These are phyloP conservation scores for Colletotrichum tanaceti DNA, from an alignment of 2,329 filamentous ascomycete species.

Conservation along the genomic window DNA sequence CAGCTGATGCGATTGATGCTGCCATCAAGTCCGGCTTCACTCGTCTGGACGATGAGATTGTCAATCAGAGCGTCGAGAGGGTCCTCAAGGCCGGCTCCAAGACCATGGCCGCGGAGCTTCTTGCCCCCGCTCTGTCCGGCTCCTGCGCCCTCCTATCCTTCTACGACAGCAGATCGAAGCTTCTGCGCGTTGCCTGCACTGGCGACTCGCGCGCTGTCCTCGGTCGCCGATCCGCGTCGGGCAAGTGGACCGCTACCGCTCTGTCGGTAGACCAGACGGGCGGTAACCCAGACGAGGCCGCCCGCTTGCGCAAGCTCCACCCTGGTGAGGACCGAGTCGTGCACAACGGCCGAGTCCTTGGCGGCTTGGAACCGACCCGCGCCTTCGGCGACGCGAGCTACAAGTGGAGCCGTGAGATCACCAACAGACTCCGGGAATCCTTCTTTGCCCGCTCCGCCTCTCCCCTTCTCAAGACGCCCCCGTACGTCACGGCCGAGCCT, in stretches of 20 bases:
- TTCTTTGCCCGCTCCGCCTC: conserved; percentile 90
- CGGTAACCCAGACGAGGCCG: conserved; percentile 84
- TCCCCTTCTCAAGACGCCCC: conserved; percentile 85
- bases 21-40: conserved; percentile 95
- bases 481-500: conserved; percentile 97
- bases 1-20: conserved; percentile 82
- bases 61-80: conserved; percentile 91
- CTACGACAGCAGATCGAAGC: conserved; percentile 88
- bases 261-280: conserved; percentile 96
- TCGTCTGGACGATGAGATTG: conserved; percentile 91
- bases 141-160: conserved; percentile 97
- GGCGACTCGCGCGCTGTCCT: conserved; percentile 96
- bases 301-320: conserved; percentile 85
- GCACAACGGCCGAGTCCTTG: conserved; percentile 88
- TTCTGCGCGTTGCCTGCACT: conserved; percentile 93
- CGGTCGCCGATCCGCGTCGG: conserved; percentile 79
- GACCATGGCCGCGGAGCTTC: conserved; percentile 87
- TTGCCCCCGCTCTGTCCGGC: conserved; percentile 94
- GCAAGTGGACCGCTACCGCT: conserved; percentile 92
- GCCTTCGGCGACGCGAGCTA: conserved; percentile 97
- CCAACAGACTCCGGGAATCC: conserved; percentile 81
- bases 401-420: conserved; percentile 92
- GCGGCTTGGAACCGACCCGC: conserved; percentile 89
- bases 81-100: conserved; percentile 91
- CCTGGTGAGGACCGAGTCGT: conserved; percentile 91